Conservation (phyloP, 805 yeast species). For the Schwanniomyces pseudopolymorphus region DNA sequence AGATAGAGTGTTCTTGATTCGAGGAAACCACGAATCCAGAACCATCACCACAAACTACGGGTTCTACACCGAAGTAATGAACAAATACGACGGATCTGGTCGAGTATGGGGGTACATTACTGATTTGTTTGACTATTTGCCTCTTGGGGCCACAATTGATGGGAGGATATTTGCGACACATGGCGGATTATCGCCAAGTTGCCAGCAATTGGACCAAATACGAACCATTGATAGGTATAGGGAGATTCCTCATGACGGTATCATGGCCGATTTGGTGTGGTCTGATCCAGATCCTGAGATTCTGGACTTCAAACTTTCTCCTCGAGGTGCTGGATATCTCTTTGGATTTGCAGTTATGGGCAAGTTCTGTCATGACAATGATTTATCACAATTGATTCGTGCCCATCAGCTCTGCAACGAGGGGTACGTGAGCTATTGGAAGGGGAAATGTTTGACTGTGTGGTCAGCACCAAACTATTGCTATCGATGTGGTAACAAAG, state of each 20-base stretch:
- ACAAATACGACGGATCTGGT: slow-evolving; percentile 73
- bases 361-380: slow-evolving; percentile 76
- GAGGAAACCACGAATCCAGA: slow-evolving; percentile 97
- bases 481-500: slow-evolving; percentile 94
- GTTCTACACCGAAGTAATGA: slow-evolving; percentile 89
- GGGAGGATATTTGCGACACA: slow-evolving; percentile 91
- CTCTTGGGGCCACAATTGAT: slow-evolving; percentile 87
- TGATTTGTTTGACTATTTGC: slow-evolving; percentile 87
- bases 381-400: slow-evolving; percentile 76
- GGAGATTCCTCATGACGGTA: slow-evolving; percentile 98
- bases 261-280: slow-evolving; percentile 99
- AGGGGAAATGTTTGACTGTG: slow-evolving; percentile 88
- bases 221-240: slow-evolving; percentile 85
- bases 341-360: slow-evolving; percentile 91
- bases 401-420: slow-evolving; percentile 98
- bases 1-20: slow-evolving; percentile 68
- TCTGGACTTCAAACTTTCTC: slow-evolving; percentile 79
- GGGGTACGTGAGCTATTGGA: slow-evolving; percentile 90
- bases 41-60: slow-evolving; percentile 98
- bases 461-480: slow-evolving; percentile 99
- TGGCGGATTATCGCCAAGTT: slow-evolving; percentile 94
- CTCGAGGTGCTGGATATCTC: slow-evolving; percentile 97
- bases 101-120: slow-evolving; percentile 89
- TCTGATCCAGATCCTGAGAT: slow-evolving; percentile 90
- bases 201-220: slow-evolving; percentile 91